phyloP scores from a whole-genome alignment of 2,329 filamentous ascomycete species.

The Colletotrichum sp. region DNA sequence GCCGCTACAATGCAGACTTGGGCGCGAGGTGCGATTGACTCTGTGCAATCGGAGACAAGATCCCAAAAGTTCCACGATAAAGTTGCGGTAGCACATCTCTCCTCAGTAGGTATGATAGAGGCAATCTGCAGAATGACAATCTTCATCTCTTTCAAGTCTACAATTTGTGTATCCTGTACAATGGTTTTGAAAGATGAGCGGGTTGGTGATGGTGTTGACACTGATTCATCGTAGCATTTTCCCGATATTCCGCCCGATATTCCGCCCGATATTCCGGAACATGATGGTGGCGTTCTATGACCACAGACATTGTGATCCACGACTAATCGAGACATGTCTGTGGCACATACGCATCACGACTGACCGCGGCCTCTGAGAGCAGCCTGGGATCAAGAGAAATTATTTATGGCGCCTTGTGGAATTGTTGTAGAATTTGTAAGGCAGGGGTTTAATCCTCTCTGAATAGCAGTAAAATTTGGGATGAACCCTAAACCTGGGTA shows the following conservation, averaged over 20 bases:
- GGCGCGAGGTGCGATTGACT: rapidly evolving
- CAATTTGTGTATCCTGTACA: no score
- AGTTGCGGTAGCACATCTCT: neutral
- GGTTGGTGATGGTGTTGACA: rapidly evolving
- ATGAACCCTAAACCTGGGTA: conserved; percentile 32
- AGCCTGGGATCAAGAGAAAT: neutral
- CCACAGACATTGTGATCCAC: neutral
- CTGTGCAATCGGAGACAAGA: neutral
- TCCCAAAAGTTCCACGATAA: neutral
- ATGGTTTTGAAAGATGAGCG: no score
- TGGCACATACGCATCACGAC: neutral
- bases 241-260: neutral
- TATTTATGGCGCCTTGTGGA: neutral
- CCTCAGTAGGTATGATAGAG: no score
- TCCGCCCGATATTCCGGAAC: neutral
- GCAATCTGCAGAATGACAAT: neutral
- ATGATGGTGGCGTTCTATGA: neutral
- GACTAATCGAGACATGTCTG: neutral
- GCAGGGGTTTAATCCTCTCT: rapidly evolving
- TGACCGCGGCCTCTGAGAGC: neutral
- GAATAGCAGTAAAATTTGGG: rapidly evolving
- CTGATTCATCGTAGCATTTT: neutral
- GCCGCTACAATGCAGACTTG: neutral
- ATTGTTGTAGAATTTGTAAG: neutral
- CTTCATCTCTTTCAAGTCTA: no score